These are phyloP conservation scores for Hylodesmum podocarpum DNA, from an alignment of 306 rosid genomes.

Conservation along the genomic window DNA sequence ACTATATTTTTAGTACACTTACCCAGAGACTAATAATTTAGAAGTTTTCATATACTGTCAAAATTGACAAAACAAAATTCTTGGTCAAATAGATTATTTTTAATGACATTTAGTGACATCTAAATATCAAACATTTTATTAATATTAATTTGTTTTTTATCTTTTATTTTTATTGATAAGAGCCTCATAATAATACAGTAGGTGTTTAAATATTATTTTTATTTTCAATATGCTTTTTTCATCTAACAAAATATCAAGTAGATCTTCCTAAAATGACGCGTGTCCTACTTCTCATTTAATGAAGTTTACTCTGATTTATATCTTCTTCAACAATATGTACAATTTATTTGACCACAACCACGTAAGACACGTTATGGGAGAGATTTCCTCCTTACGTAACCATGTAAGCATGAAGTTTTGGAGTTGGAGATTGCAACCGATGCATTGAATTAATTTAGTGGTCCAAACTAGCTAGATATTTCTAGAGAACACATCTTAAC, in stretches of 20 bases:
- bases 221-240: neutral
- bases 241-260: neutral
- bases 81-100: too few relatives aligned
- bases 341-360: neutral
- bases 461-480: neutral
- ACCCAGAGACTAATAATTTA: too few relatives aligned
- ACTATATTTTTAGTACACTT: too few relatives aligned
- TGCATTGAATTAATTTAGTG: neutral
- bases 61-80: too few relatives aligned
- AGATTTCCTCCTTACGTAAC: neutral
- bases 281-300: neutral
- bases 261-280: neutral
- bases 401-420: neutral
- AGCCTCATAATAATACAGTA: too few relatives aligned
- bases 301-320: neutral
- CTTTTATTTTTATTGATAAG: too few relatives aligned
- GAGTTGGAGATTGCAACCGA: neutral
- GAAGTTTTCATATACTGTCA: too few relatives aligned
- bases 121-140: too few relatives aligned
- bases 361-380: neutral
- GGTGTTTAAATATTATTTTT: too few relatives aligned
- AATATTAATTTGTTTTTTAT: too few relatives aligned
- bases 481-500: neutral
- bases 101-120: too few relatives aligned
- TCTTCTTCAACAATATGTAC: neutral